Evolutionary conservation across 768 basidiomycete genomes (phyloP).

Genomic region (Royoungia palumana): DNA sequence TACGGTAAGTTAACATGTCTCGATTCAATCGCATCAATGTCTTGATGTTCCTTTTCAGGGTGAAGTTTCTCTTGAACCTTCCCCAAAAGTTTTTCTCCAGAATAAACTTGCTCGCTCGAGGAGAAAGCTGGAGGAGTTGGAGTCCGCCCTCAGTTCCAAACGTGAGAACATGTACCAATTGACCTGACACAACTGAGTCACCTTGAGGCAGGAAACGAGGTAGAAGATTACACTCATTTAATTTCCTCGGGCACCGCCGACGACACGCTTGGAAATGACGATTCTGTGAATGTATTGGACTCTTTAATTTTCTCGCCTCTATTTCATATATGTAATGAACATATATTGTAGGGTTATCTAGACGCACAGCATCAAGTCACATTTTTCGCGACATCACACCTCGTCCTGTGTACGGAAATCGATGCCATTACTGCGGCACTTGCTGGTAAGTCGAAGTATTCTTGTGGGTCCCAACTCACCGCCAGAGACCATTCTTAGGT

Average conservation of each 20-base stretch:
- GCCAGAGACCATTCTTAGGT: constrained; percentile 39
- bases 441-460: constrained; percentile 46
- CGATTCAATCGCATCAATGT: background rate
- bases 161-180: constrained; percentile 40
- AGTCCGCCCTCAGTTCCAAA: constrained; percentile 55
- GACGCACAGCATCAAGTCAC: constrained; percentile 60
- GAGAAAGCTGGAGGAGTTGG: constrained; percentile 60
- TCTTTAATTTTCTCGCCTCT: background rate
- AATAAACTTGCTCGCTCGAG: constrained; percentile 65
- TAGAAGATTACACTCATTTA: constrained; percentile 46
- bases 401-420: constrained; percentile 61
- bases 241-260: constrained; percentile 43
- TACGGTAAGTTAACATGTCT: constrained; percentile 45
- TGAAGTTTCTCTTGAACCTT: constrained; percentile 61
- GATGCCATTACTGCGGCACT: constrained; percentile 57
- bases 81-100: constrained; percentile 76
- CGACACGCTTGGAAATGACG: constrained; percentile 55
- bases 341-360: constrained; percentile 49
- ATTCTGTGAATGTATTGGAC: constrained; percentile 20
- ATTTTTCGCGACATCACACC: constrained; percentile 51
- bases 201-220: constrained; percentile 46
- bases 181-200: constrained; percentile 6
- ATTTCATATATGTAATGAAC: constrained; percentile 1
- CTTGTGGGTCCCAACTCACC: constrained; percentile 4
- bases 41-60: constrained; percentile 10